Percentiles rank a stretch among this genome's conserved stretches.
phyloP scores from a whole-genome alignment of 352 stramenopile genomes.

The Globisporangium recalcitrans region DNA sequence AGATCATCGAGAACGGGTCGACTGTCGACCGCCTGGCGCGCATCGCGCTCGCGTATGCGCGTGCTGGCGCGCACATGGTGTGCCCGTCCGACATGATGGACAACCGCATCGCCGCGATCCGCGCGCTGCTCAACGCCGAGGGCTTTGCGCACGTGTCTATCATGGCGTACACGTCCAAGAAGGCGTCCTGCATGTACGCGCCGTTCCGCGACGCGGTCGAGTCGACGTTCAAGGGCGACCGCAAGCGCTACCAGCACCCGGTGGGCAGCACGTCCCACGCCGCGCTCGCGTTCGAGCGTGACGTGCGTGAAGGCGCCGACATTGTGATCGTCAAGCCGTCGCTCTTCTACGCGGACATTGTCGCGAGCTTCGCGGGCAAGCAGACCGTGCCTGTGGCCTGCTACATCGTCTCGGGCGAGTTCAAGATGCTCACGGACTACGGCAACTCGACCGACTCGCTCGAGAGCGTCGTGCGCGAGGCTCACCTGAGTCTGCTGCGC shows the following conservation, averaged over 20 bases:
- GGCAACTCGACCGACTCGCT: slow-evolving; percentile 76
- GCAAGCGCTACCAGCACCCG: slow-evolving; percentile 97
- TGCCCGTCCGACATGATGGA: slow-evolving; percentile 97
- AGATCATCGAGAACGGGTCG: slow-evolving; percentile 95
- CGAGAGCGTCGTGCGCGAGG: slow-evolving; percentile 80
- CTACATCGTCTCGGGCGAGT: slow-evolving; percentile 99
- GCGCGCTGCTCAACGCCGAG: slow-evolving; percentile 92
- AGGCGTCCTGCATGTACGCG: slow-evolving; percentile 94
- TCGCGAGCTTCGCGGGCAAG: slow-evolving; percentile 89
- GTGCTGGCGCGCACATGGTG: slow-evolving; percentile 96
- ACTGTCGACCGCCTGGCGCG: slow-evolving; percentile 95
- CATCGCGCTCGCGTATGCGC: slow-evolving; percentile 93
- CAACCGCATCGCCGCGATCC: slow-evolving; percentile 94
- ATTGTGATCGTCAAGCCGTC: slow-evolving; percentile 99
- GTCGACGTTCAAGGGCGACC: slow-evolving; percentile 91
- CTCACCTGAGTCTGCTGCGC: slow-evolving; percentile 76
- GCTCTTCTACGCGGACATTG: slow-evolving; percentile 98
- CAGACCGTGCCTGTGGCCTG: slow-evolving; percentile 94
- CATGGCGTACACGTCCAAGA: slow-evolving; percentile 99
- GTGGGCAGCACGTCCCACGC: slow-evolving; percentile 82
- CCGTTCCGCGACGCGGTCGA: slow-evolving; percentile 97
- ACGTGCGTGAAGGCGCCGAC: slow-evolving; percentile 92
- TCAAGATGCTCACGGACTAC: slow-evolving; percentile 98
- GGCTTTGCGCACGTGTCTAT: slow-evolving; percentile 98
- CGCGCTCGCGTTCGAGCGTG: slow-evolving; percentile 68